Percentiles rank a stretch among this genome's conserved stretches.
Conservation (phyloP, 192 early-diverging fungal species). For the Coemansia sp. region DNA sequence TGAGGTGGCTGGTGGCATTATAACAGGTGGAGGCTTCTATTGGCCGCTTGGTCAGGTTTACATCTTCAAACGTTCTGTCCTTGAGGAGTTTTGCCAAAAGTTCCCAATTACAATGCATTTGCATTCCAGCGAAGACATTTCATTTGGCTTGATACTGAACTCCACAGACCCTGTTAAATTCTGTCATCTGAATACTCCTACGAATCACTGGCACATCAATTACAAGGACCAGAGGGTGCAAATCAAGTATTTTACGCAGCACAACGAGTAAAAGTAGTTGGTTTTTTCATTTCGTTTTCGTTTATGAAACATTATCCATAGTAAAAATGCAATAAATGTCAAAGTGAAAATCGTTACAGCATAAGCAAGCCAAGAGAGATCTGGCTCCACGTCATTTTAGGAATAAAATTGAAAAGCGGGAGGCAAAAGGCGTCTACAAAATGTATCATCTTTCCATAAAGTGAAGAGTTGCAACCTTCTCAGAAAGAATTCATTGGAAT, state of each 20-base stretch:
- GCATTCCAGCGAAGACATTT: conserved; percentile 1
- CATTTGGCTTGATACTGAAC: neutral
- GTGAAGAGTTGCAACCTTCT: too few relatives aligned
- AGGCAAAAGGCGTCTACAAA: too few relatives aligned
- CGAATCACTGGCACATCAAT: conserved; percentile 7
- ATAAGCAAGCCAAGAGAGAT: too few relatives aligned
- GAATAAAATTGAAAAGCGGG: too few relatives aligned
- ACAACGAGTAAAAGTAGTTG: neutral
- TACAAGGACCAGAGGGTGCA: conserved; percentile 3
- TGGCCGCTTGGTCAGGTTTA: conserved; percentile 4
- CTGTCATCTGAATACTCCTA: neutral
- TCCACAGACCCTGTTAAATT: neutral
- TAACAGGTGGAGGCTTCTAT: neutral
- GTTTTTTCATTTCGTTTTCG: too few relatives aligned
- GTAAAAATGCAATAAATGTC: too few relatives aligned
- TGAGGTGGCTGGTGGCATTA: conserved; percentile 1
- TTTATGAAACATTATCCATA: too few relatives aligned
- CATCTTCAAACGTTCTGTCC: neutral
- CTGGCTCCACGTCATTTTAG: too few relatives aligned
- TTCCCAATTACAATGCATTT: neutral
- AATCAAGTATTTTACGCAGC: neutral
- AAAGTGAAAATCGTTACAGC: too few relatives aligned
- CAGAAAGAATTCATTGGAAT: too few relatives aligned
- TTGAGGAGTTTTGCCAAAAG: neutral
- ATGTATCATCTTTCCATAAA: too few relatives aligned